Conservation (phyloP, 108 stramenopile genomes). For the Nitzschia inconspicua region DNA sequence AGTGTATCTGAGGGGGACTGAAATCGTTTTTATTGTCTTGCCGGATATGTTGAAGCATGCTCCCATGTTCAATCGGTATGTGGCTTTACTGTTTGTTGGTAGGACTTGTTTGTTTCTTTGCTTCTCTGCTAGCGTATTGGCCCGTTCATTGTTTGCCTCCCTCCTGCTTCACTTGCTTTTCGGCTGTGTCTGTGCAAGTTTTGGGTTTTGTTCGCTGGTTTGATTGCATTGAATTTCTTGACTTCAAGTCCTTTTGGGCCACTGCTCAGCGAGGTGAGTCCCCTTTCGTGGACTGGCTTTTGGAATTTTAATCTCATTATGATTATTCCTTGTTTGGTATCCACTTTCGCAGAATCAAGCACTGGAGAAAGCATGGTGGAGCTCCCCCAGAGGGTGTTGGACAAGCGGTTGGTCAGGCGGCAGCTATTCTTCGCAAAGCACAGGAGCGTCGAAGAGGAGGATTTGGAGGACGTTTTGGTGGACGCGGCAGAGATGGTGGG, state of each 20-base stretch:
- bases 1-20: conserved; percentile 73
- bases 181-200: no score
- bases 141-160: no score
- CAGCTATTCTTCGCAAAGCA: conserved; percentile 86
- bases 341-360: conserved; percentile 69
- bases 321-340: no score
- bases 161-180: no score
- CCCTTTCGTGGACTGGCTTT: neutral
- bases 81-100: neutral
- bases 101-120: neutral
- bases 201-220: no score
- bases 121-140: neutral
- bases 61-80: conserved; percentile 84
- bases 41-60: conserved; percentile 87
- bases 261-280: conserved; percentile 2
- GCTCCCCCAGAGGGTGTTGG: conserved; percentile 90
- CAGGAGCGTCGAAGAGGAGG: conserved; percentile 69
- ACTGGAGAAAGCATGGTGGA: conserved; percentile 89
- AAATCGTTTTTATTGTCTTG: conserved; percentile 83
- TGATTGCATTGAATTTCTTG: neutral
- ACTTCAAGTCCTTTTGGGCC: neutral
- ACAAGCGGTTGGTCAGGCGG: conserved; percentile 85
- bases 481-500: conserved; percentile 42
- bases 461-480: conserved; percentile 58
- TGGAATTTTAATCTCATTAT: neutral